phyloP scores from a whole-genome alignment of 208 protist genomes.

The Leishmania amazonensis region DNA sequence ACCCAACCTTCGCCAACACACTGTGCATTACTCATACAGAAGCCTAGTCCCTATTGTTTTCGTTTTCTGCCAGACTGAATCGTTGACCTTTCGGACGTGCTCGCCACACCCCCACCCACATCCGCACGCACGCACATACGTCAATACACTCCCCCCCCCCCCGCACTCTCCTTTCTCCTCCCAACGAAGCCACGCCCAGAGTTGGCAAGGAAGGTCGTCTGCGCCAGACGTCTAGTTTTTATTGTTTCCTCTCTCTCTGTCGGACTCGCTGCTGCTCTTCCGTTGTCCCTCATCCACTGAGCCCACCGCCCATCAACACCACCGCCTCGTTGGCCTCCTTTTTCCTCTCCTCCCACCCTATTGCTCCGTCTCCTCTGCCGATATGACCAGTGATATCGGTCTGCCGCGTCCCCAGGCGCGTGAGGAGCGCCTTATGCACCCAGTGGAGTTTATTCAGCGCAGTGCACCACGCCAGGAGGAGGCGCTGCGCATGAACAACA shows the following conservation, averaged over 20 bases:
- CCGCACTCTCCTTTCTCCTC: no score
- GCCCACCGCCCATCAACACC: not conserved
- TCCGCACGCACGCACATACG: not conserved
- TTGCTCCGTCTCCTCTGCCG: not conserved
- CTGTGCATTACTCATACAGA: not conserved
- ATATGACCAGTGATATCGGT: constrained; percentile 49
- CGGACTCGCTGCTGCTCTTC: not conserved
- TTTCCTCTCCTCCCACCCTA: not conserved
- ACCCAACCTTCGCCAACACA: not conserved
- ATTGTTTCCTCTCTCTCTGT: not conserved
- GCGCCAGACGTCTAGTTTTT: not conserved
- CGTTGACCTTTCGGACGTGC: not conserved
- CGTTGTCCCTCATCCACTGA: not conserved
- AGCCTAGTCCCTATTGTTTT: not conserved
- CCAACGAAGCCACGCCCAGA: not conserved
- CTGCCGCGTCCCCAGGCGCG: constrained; percentile 45
- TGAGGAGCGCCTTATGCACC: constrained; percentile 81
- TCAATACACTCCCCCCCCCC: not conserved
- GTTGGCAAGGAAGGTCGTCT: not conserved
- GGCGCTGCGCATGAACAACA: constrained; percentile 79
- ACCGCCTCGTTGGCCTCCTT: not conserved
- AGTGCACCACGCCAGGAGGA: constrained; percentile 68
- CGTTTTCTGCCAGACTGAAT: not conserved
- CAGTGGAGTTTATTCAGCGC: constrained; percentile 86
- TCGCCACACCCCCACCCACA: not conserved